Evolutionary conservation across 306 rosid species (phyloP).

Genomic region (Datisca glomerata): DNA sequence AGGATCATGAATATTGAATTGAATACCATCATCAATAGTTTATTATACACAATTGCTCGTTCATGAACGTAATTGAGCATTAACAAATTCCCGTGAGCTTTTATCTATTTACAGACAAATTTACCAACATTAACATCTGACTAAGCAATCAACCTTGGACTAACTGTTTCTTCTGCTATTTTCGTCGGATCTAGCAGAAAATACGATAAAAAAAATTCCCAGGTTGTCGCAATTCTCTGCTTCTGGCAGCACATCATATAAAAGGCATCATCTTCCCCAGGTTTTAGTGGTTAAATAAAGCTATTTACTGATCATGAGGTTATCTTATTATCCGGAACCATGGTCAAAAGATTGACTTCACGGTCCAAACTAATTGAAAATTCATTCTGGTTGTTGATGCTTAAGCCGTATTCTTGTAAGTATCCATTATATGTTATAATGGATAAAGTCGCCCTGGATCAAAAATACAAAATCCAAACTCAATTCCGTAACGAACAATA

Average conservation of each 20-base stretch:
- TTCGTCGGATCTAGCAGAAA: background rate
- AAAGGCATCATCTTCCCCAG: background rate
- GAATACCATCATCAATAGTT: too few relatives aligned
- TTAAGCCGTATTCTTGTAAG: constrained; percentile 65
- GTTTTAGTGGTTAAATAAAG: background rate
- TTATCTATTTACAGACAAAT: background rate
- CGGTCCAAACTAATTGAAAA: constrained; percentile 55
- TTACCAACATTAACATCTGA: background rate
- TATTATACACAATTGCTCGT: too few relatives aligned
- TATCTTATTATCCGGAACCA: constrained; percentile 22
- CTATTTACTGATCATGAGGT: constrained; percentile 20
- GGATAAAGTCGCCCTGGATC: constrained; percentile 50
- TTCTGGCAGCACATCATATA: background rate
- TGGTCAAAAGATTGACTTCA: constrained; percentile 52
- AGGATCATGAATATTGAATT: too few relatives aligned
- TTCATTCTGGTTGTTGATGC: constrained; percentile 42
- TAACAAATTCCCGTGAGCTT: background rate
- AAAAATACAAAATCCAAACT: constrained; percentile 17
- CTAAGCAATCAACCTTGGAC: background rate
- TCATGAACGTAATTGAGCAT: too few relatives aligned
- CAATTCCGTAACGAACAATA: background rate
- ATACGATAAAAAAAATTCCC: background rate
- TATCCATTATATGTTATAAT: constrained; percentile 59
- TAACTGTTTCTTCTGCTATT: background rate
- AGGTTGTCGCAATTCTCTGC: background rate